Evolutionary conservation across 495 filamentous ascomycete species (phyloP).

Genomic region (Hypoxylon crocopeplum): DNA sequence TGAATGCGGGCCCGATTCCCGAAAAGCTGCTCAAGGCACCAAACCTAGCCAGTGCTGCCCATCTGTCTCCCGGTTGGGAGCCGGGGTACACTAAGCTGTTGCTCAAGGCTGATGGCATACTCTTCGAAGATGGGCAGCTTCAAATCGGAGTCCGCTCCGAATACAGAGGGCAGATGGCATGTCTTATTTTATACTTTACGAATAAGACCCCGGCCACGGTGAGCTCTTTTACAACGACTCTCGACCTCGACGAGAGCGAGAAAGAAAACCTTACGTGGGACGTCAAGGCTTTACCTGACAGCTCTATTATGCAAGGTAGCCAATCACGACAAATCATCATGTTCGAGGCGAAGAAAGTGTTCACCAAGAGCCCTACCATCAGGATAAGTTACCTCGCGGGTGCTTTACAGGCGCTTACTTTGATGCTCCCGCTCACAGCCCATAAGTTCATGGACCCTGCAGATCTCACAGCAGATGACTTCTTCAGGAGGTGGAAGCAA

Average conservation of each 20-base stretch:
- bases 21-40: slow-evolving; percentile 67
- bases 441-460: slow-evolving; percentile 98
- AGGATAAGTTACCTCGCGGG: slow-evolving; percentile 94
- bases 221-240: slow-evolving; percentile 89
- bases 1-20: slow-evolving; percentile 63
- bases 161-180: slow-evolving; percentile 92
- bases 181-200: slow-evolving; percentile 92
- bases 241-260: slow-evolving; percentile 77
- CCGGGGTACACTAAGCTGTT: slow-evolving; percentile 86
- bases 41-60: slow-evolving; percentile 90
- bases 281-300: slow-evolving; percentile 87
- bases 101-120: slow-evolving; percentile 79
- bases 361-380: slow-evolving; percentile 86
- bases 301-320: slow-evolving; percentile 70
- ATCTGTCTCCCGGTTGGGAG: slow-evolving; percentile 94
- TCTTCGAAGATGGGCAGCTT: slow-evolving; percentile 94
- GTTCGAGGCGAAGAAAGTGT: slow-evolving; percentile 84
- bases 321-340: slow-evolving; percentile 95
- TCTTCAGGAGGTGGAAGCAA: slow-evolving; percentile 99
- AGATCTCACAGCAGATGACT: slow-evolving; percentile 82
- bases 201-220: slow-evolving; percentile 88
- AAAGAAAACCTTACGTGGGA: slow-evolving; percentile 77
- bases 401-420: slow-evolving; percentile 88
- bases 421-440: slow-evolving; percentile 85
- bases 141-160: slow-evolving; percentile 93